phyloP scores from a whole-genome alignment of 2,329 filamentous ascomycete species.

The Botrytis porri region DNA sequence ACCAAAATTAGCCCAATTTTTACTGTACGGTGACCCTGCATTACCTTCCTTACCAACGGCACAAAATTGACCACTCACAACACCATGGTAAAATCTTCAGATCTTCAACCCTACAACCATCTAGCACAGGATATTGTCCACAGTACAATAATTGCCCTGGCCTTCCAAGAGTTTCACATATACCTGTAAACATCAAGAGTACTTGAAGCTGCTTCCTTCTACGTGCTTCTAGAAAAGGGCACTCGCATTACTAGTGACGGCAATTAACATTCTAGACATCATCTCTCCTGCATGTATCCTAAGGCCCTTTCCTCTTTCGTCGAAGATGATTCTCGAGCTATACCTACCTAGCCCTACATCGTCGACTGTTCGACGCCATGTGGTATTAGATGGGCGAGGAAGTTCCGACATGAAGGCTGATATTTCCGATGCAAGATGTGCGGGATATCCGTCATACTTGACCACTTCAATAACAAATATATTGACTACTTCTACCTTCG shows the following conservation, averaged over 20 bases:
- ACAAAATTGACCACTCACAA: neutral
- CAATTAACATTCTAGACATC: neutral
- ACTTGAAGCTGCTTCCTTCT: neutral
- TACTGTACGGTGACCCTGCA: neutral
- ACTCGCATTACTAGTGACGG: constrained; percentile 4
- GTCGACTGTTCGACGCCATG: neutral
- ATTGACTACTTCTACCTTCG: neutral
- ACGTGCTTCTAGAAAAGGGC: neutral
- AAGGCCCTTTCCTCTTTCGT: neutral
- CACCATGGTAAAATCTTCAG: neutral
- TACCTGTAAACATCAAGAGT: neutral
- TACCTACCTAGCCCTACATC: neutral
- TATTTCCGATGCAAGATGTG: neutral
- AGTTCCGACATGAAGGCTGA: too few relatives aligned
- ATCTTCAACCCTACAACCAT: neutral
- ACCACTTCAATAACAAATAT: neutral
- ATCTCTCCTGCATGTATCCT: neutral
- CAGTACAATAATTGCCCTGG: neutral
- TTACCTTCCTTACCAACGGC: neutral
- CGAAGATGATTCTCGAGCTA: neutral
- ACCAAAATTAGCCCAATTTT: neutral
- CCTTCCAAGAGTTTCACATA: neutral
- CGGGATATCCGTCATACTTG: neutral
- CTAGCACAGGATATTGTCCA: neutral
- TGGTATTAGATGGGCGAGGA: neutral